These are phyloP conservation scores for Phytophthora rubi DNA, from an alignment of 352 stramenopile species.

Conservation along the genomic window DNA sequence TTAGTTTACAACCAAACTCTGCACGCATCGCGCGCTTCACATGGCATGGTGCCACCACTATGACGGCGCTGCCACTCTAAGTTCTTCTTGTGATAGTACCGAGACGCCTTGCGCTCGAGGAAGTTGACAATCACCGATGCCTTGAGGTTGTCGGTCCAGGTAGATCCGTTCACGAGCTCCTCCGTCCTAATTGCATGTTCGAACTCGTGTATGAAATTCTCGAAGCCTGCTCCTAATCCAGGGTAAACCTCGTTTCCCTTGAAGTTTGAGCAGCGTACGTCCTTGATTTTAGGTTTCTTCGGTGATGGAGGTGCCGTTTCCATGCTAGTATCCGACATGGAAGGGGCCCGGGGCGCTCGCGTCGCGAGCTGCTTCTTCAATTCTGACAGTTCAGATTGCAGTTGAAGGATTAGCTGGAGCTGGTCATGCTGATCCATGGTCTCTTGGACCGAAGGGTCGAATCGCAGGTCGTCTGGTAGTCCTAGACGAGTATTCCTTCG, in stretches of 20 bases:
- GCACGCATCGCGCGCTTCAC: background rate
- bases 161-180: too few species aligned
- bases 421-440: background rate
- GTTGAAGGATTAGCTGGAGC: background rate
- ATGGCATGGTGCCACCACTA: background rate
- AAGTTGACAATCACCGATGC: conserved; percentile 6
- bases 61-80: background rate
- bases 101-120: background rate
- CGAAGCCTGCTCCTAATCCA: too few species aligned
- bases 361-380: background rate
- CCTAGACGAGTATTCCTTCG: too few species aligned
- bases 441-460: background rate
- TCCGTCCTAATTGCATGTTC: too few species aligned
- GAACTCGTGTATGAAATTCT: too few species aligned
- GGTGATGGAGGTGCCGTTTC: too few species aligned
- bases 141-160: background rate
- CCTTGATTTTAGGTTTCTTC: too few species aligned
- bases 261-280: too few species aligned
- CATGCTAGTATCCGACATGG: too few species aligned
- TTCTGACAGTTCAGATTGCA: background rate
- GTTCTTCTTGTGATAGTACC: conserved; percentile 6
- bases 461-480: background rate
- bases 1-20: conserved; percentile 1
- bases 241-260: too few species aligned
- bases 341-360: background rate